Evolutionary conservation across 176 grass and related monocot species (phyloP), one percentile per base, ranked within the genome.

Genomic region (Phyllostachys edulis): DNA sequence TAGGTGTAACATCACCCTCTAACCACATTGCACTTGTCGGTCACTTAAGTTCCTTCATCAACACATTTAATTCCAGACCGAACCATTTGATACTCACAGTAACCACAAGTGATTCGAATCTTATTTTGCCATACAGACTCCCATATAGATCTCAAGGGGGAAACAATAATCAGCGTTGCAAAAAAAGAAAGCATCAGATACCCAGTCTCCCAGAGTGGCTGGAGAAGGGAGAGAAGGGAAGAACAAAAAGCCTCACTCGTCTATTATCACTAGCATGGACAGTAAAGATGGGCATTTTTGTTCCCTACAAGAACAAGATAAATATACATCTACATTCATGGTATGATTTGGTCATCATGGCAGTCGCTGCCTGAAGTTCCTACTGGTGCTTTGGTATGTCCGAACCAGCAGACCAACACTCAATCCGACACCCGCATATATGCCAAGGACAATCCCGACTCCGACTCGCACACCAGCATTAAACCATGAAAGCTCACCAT

Each of bases 401-500:
- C 91, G 91, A 60, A 95, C 87, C 57, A 95, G 55, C 55, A 99
- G 85, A 44, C 96, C 96, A 0, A 90, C 96, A 59, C 96, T 93
- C 52, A 98, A 56, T 77, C 96, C 96, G 6, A 98, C 71, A 67
- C 96, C 93, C 55, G 95, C 88, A 69, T 93, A 98, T 63, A 98
- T 87, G 29, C 93, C 96, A 71, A 95, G 90, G 52, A 93, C 94
- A 12, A 96, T 99, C 20, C 96, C 96, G 4, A 96, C 96, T 36
- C 93, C 96, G 24, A 95, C 96, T 16, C 88, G 85, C 24, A 95
- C 96, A 36, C 96, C 96, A 8, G 93, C 91, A 85, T 95, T 95
- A 86, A 98, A 98, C 96, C 96, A 95, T 78, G 96, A 94, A 68
- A 98, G 91, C 36, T 95, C 91, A 76, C 91, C 89, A 17, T 94